phyloP scores from a whole-genome alignment of 2,329 filamentous ascomycete species.

The Penicillium sp. region DNA sequence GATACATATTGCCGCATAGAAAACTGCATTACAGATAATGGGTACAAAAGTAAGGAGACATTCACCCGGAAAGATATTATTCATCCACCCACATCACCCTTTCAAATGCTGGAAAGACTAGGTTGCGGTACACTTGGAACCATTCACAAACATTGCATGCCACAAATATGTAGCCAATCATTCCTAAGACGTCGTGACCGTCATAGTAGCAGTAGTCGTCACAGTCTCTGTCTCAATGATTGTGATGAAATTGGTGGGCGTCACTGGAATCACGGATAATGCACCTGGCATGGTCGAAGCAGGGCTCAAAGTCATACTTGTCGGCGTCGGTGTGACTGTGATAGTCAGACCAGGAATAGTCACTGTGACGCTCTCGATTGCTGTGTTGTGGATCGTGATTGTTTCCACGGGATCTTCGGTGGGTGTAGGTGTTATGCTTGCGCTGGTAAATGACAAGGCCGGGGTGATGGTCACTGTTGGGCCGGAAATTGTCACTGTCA shows the following conservation, averaged over 20 bases:
- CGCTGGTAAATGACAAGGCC: neutral
- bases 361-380: conserved; percentile 1
- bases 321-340: conserved; percentile 2
- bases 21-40: neutral
- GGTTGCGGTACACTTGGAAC: no score
- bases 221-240: conserved; percentile 15
- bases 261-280: conserved; percentile 13
- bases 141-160: no score
- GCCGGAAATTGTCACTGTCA: conserved; percentile 1
- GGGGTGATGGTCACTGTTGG: conserved; percentile 1
- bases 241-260: conserved; percentile 8
- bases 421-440: neutral
- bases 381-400: conserved; percentile 8
- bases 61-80: neutral
- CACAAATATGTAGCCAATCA: no score
- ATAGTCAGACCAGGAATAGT: conserved; percentile 5
- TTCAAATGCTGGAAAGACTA: no score
- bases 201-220: conserved; percentile 9
- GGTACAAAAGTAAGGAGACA: neutral
- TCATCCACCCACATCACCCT: no score
- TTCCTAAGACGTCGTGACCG: neutral
- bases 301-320: neutral
- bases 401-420: neutral
- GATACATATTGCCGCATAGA: neutral
- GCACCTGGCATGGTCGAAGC: neutral